Percentiles rank a stretch among this genome's conserved stretches.
Conservation (phyloP, 768 basidiomycete species). For the Auriscalpium orientale region DNA sequence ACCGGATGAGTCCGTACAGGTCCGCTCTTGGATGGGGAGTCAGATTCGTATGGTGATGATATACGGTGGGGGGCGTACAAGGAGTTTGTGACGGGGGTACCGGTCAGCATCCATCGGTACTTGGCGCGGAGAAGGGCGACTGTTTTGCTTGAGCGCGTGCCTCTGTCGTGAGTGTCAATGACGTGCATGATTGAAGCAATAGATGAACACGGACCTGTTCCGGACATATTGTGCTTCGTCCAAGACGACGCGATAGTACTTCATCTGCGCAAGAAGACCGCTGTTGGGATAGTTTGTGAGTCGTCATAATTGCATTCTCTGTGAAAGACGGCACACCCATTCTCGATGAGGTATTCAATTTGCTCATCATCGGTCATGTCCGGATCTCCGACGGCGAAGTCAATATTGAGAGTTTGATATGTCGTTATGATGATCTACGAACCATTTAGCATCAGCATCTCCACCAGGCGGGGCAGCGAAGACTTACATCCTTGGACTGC, state of each 20-base stretch:
- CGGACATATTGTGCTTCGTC: conserved; percentile 79
- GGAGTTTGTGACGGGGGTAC: conserved; percentile 68
- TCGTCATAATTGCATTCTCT: too few relatives aligned
- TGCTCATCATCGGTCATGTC: conserved; percentile 42
- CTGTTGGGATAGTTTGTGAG: conserved; percentile 13
- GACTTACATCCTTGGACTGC: conserved; percentile 43
- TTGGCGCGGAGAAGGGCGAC: conserved; percentile 53
- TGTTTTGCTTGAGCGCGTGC: conserved; percentile 50
- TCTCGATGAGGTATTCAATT: conserved; percentile 35
- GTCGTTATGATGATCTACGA: conserved; percentile 66
- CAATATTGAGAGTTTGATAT: conserved; percentile 60
- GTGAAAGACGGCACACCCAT: conserved; percentile 37
- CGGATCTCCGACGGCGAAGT: conserved; percentile 44
- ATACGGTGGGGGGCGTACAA: conserved; percentile 34
- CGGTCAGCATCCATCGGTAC: conserved; percentile 75
- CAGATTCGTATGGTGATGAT: not conserved
- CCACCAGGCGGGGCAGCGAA: not conserved
- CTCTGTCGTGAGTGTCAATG: conserved; percentile 22
- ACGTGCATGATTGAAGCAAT: not conserved
- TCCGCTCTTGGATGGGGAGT: conserved; percentile 37
- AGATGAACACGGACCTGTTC: conserved; percentile 36
- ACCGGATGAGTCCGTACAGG: conserved; percentile 64
- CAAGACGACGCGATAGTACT: conserved; percentile 63
- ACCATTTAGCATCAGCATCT: not conserved
- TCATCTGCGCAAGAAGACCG: conserved; percentile 52